Evolutionary conservation across 495 filamentous ascomycete species (phyloP).

Genomic region (Talaromyces proteolyticus): DNA sequence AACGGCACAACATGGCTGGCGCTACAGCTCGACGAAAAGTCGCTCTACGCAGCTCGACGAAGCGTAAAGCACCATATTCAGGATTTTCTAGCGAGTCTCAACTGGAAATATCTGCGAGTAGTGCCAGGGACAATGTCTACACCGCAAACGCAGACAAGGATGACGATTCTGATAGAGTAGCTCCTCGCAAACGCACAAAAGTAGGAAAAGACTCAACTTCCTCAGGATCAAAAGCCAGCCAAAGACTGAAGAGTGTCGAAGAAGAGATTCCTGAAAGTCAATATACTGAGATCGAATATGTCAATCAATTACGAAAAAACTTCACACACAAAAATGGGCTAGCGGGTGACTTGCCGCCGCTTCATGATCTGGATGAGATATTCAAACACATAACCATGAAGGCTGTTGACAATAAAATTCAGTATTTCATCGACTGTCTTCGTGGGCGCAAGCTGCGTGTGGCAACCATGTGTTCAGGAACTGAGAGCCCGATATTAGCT

Average conservation of each 20-base stretch:
- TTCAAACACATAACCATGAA: constrained; percentile 38
- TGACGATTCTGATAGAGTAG: background rate
- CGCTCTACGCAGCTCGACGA: background rate
- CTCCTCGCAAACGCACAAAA: background rate
- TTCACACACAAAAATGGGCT: constrained; percentile 14
- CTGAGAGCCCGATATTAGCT: constrained; percentile 70
- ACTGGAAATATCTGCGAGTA: background rate
- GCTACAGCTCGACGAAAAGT: background rate
- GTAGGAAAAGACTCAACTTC: background rate
- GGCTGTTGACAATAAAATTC: constrained; percentile 27
- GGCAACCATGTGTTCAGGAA: constrained; percentile 79
- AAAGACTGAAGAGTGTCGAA: background rate
- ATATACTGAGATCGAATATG: constrained; percentile 2
- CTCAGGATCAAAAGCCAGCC: background rate
- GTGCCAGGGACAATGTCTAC: too few relatives aligned
- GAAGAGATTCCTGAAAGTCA: background rate
- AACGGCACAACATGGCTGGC: background rate
- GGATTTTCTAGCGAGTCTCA: background rate
- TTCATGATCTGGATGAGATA: constrained; percentile 42
- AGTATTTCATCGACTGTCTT: constrained; percentile 26
- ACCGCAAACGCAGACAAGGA: background rate
- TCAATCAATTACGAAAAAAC: constrained; percentile 2
- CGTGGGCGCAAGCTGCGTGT: constrained; percentile 46
- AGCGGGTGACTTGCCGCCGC: constrained; percentile 31
- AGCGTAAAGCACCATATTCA: background rate